A percentile compares a stretch with the other conserved stretches of the same genome.
These are phyloP conservation scores for Pythium insidiosum DNA, from an alignment of 352 stramenopile genomes.

Conservation along the genomic window DNA sequence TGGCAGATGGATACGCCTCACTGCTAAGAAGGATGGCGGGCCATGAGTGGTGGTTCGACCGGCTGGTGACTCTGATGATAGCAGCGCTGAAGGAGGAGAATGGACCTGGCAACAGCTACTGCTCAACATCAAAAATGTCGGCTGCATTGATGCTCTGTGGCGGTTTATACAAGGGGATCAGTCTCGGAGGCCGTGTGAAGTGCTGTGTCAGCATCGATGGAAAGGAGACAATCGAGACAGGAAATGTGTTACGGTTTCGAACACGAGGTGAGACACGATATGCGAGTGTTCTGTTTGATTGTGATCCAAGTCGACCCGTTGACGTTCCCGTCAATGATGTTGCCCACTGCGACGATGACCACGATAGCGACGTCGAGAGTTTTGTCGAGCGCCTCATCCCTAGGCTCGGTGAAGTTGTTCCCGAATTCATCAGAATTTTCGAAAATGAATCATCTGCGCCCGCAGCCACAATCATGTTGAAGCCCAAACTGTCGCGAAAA, in stretches of 20 bases:
- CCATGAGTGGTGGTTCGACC: not conserved
- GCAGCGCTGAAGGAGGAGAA: not conserved
- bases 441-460: too few species aligned
- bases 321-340: conserved; percentile 49
- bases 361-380: conserved; percentile 26
- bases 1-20: conserved; percentile 37
- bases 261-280: conserved; percentile 29
- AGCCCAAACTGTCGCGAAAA: conserved; percentile 44
- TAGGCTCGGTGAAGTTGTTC: conserved; percentile 17
- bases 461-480: conserved; percentile 22
- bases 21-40: conserved; percentile 26
- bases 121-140: too few species aligned
- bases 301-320: conserved; percentile 37
- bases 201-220: conserved; percentile 69
- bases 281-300: conserved; percentile 62
- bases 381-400: conserved; percentile 33
- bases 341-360: conserved; percentile 28
- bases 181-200: conserved; percentile 47
- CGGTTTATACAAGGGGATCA: conserved; percentile 37
- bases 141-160: conserved; percentile 48
- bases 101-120: too few species aligned
- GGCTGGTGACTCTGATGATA: conserved; percentile 7
- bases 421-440: too few species aligned
- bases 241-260: conserved; percentile 47
- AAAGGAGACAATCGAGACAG: conserved; percentile 65